Base-by-base conservation (phyloP, 805 yeast genomes). In the Candida gorgasii region DNA sequence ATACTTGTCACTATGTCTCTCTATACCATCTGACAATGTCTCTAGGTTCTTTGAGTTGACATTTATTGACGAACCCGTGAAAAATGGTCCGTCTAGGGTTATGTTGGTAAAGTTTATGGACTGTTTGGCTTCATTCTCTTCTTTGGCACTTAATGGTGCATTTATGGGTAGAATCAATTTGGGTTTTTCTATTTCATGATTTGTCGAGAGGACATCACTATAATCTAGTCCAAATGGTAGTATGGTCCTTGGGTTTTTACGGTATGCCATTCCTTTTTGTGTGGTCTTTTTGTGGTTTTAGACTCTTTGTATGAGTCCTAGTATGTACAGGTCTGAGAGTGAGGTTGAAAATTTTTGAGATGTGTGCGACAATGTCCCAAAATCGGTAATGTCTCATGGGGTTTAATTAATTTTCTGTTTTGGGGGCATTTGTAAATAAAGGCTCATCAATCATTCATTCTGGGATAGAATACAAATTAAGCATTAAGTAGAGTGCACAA, bases 1-100 rank as follows among this genome's bases (percentile, higher is more conserved):
- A 62, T 86, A 90, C 58, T 73, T 74, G 61, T 90, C 97, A 2
- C 95, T 80, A 58, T 88, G 88, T 53, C 97, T 74, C 57, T 82
- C 79, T 32, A 90, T 76, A 1, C 92, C 89, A 58, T 87, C 96
- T 0, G 63, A 53, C 0, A 57, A 52, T 2, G 56, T 52, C 13
- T 24, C 28, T 11, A 24, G 28, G 12, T 6, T 37, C 28, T 46
- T 29, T 31, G 39, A 16, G 33, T 51, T 62, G 14, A 59, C 55
- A 23, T 67, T 64, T 5, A 65, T 44, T 17, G 73, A 58, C 1
- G 77, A 62, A 0, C 89, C 89, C 0, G 89, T 76, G 53, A 69
- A 82, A 46, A 85, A 84, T 0, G 87, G 80, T 0, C 89, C 84
- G 46, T 82, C 84, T 39, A 69, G 72, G 57, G 84, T 67, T n/a